A percentile compares a stretch with the other conserved stretches of the same genome.
Evolutionary conservation across 1,284 basidiomycete genomes (phyloP).

Genomic region (Cystobasidium slooffiae): DNA sequence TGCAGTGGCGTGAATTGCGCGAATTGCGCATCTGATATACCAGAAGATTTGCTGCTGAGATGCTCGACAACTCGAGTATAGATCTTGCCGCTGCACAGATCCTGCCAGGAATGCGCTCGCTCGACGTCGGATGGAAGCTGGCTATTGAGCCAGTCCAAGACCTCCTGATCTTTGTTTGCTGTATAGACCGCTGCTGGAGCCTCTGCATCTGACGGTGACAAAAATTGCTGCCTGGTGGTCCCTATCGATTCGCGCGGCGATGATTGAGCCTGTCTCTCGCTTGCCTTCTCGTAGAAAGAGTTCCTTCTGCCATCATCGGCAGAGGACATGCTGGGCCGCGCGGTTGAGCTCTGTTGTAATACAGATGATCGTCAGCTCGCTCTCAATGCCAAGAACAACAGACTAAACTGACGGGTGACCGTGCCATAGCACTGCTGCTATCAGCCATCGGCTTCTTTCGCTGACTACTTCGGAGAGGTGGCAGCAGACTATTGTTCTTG

Average conservation of each 20-base stretch:
- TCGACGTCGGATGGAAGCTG: constrained; percentile 70
- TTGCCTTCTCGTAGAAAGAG: constrained; percentile 26
- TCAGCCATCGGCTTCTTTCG: constrained; percentile 44
- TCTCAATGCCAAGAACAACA: neutral
- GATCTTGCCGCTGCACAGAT: constrained; percentile 32
- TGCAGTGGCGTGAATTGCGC: constrained; percentile 43
- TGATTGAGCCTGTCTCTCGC: constrained; percentile 12
- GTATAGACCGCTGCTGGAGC: constrained; percentile 11
- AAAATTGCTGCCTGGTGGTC: constrained; percentile 15
- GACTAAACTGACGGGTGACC: neutral
- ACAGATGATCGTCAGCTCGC: neutral
- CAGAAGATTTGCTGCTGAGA: constrained; percentile 31
- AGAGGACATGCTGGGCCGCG: neutral
- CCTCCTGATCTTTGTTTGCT: constrained; percentile 55
- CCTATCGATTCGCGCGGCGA: constrained; percentile 14
- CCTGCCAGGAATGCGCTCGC: constrained; percentile 62
- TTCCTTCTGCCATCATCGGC: constrained; percentile 19
- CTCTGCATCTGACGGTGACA: neutral
- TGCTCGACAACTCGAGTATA: constrained; percentile 58
- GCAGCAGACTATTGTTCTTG: constrained; percentile 28
- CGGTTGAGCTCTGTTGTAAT: neutral
- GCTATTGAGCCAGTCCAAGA: constrained; percentile 84
- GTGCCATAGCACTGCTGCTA: constrained; percentile 2
- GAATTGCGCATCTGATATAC: constrained; percentile 48
- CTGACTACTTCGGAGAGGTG: constrained; percentile 28